A percentile compares a stretch with the other conserved stretches of the same genome.
Conservation (phyloP, 148 eudicot species). For the Persicaria maculosa region DNA sequence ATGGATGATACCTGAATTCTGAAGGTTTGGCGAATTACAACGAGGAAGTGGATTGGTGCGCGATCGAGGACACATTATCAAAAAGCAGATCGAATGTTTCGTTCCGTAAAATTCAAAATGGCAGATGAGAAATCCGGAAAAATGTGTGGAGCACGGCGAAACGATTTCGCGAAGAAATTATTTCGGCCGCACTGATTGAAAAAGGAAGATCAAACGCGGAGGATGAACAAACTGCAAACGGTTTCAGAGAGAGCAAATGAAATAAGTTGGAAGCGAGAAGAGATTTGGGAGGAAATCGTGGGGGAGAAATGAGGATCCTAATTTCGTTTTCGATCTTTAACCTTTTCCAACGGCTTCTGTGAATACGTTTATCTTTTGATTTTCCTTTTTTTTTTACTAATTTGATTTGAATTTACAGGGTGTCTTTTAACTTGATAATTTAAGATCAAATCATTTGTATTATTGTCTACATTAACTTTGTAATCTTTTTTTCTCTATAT, state of each 20-base stretch:
- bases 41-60: background rate
- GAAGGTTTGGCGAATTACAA: background rate
- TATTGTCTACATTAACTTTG: no score
- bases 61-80: background rate
- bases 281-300: background rate
- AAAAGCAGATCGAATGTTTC: background rate
- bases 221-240: background rate
- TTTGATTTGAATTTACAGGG: background rate
- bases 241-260: slow-evolving; percentile 1
- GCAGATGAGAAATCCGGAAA: background rate
- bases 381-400: background rate
- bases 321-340: background rate
- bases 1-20: background rate
- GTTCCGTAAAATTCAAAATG: background rate
- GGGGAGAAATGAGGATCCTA: background rate
- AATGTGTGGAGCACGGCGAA: background rate
- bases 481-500: no score
- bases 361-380: background rate
- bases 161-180: background rate
- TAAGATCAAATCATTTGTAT: no score
- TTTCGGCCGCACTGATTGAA: background rate
- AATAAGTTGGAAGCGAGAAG: background rate
- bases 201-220: background rate
- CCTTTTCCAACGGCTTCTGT: background rate
- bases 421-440: background rate